Base-by-base conservation (phyloP, 2,329 filamentous ascomycete species). In the Parastagonospora avenae region DNA sequence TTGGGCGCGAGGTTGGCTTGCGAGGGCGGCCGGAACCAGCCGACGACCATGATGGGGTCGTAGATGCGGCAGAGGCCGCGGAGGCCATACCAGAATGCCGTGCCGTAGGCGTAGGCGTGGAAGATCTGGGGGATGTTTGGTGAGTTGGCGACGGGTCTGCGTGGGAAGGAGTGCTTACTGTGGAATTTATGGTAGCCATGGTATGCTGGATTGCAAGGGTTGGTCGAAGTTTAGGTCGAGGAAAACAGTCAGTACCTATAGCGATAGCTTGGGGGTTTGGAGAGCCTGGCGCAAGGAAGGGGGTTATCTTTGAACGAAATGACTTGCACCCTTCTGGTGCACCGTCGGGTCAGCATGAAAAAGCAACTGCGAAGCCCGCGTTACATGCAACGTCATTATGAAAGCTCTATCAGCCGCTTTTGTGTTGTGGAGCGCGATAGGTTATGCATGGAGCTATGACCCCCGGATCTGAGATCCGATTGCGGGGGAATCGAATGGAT, bases 71-170 rank as follows among this genome's bases (percentile, higher is more conserved):
- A 66, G 9, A 53, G 31, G 29, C 63, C 63, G 24, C 63, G 61
- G 12, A 66, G 53, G 19, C 54, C 57, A 29, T 66, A 66, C 63
- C 63, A 66, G 42, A 66, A 64, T 8, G 63, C 61, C 8, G 63
- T 66, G 42, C 63, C 61, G 41, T 66, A 66, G 9, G 56, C 52
- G 31, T 66, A 66, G 16, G 63, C 59, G 32, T 63, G 59, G 31
- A 66, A 66, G 5, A 66, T 48, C 61, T 66, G 12, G 16, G 3
- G 16, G 28, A 30, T 24, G 19, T 8, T 19, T 31, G 2, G 29
- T 42, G 14, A 35, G 30, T 19, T 32, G 15, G 11, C 11, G 27
- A 7, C 15, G 5, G 5, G 9, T 12, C 2, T 10, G 6, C 1
- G 14, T 19, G n/a, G 16, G 4, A 5, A 4, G 4, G 11, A 8